A percentile compares a stretch with the other conserved stretches of the same genome.
phyloP scores from a whole-genome alignment of 1,284 basidiomycete genomes.

The Ceratobasidium sp. region DNA sequence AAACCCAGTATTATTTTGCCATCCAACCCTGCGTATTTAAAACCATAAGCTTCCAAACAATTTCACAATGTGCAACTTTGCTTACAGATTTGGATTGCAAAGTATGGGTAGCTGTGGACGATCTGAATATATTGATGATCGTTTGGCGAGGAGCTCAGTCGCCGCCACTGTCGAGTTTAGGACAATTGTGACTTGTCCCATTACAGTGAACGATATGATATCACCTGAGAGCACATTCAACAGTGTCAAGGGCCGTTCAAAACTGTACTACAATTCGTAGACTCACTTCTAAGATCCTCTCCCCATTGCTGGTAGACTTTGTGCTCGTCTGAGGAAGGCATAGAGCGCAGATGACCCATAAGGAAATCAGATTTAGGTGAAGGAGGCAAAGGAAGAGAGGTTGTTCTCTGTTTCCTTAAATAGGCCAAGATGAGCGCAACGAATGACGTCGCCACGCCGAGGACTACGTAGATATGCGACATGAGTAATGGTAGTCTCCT shows the following conservation, averaged over 20 bases:
- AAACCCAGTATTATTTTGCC: neutral
- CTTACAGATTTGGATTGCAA: conserved; percentile 7
- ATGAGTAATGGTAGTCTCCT: too few species aligned
- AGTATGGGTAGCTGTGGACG: conserved; percentile 31
- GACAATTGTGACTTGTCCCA: conserved; percentile 38
- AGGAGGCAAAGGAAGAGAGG: conserved; percentile 3
- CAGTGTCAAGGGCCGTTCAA: too few species aligned
- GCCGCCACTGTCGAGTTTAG: conserved; percentile 41
- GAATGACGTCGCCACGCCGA: too few species aligned
- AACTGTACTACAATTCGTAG: too few species aligned
- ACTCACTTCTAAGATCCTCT: conserved; percentile 21
- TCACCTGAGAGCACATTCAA: neutral
- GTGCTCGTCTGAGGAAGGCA: conserved; percentile 11
- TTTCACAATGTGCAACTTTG: neutral
- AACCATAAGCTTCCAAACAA: neutral
- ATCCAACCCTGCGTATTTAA: neutral
- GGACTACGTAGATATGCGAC: too few species aligned
- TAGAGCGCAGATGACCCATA: conserved; percentile 8
- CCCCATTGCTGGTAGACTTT: conserved; percentile 12
- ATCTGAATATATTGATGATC: conserved; percentile 40
- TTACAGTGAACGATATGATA: conserved; percentile 31
- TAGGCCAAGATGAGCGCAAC: too few species aligned
- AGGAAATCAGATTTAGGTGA: conserved; percentile 1
- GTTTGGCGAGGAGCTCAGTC: conserved; percentile 42
- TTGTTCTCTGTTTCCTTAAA: too few species aligned